Evolutionary conservation across 495 filamentous ascomycete genomes (phyloP).

Genomic region (Penicillium cosmopolitanum): DNA sequence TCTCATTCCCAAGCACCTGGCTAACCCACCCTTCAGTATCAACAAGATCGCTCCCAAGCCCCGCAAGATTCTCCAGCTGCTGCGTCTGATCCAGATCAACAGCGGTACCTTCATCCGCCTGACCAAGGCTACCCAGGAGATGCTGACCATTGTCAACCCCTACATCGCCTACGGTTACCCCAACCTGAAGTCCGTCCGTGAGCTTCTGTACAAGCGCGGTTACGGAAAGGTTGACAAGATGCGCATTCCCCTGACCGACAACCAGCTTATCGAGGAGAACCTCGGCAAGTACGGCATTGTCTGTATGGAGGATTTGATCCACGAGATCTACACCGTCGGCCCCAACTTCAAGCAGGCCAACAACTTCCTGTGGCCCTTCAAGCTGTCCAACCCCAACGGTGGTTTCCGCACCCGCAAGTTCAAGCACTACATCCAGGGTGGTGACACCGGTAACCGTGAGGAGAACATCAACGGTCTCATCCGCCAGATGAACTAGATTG

Average conservation of each 20-base stretch:
- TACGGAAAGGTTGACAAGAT: constrained; percentile 98
- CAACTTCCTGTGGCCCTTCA: constrained; percentile 99
- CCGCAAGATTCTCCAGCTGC: constrained; percentile 98
- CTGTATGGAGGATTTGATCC: constrained; percentile 98
- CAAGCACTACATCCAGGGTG: constrained; percentile 99
- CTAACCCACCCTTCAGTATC: constrained; percentile 67
- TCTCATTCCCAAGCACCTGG: constrained; percentile 9
- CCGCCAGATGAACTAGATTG: constrained; percentile 94
- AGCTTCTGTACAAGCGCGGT: constrained; percentile 99
- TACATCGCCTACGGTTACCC: constrained; percentile 99
- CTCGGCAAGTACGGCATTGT: constrained; percentile 98
- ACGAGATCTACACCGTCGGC: constrained; percentile 98
- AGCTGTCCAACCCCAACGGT: constrained; percentile 95
- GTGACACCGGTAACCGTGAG: constrained; percentile 97
- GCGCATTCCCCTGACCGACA: constrained; percentile 94
- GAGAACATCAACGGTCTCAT: constrained; percentile 97
- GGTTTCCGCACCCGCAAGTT: constrained; percentile 96
- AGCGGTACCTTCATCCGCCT: constrained; percentile 97
- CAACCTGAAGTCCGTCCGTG: constrained; percentile 97
- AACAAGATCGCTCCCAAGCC: constrained; percentile 99
- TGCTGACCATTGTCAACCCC: constrained; percentile 97
- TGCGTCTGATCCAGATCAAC: constrained; percentile 99
- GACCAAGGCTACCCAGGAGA: constrained; percentile 97
- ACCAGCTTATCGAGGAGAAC: constrained; percentile 93
- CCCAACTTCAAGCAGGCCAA: constrained; percentile 99